A percentile compares a stretch with the other conserved stretches of the same genome.
phyloP scores from a whole-genome alignment of 73 alveolate genomes.

The Tetrahymena borealis region DNA sequence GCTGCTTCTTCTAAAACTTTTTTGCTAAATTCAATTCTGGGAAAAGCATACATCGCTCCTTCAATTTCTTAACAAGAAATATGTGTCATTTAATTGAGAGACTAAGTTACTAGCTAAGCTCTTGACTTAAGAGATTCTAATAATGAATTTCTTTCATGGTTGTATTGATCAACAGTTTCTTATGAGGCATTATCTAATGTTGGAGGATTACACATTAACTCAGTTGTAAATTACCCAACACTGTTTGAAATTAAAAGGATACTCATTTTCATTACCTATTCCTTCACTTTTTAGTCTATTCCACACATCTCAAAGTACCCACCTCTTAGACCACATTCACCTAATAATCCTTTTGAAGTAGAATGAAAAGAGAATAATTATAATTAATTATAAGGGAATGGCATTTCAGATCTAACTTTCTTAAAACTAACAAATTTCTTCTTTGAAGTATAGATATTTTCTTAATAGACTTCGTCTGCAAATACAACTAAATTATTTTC shows the following conservation, averaged over 20 bases:
- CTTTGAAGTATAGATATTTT: conserved; percentile 67
- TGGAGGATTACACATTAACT: conserved; percentile 54
- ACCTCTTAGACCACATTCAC: conserved; percentile 93
- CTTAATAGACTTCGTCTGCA: conserved; percentile 98
- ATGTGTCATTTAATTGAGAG: conserved; percentile 47
- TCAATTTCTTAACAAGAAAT: conserved; percentile 53
- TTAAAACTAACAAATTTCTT: conserved; percentile 68
- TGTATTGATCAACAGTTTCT: conserved; percentile 36
- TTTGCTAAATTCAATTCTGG: conserved; percentile 47
- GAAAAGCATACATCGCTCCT: conserved; percentile 92
- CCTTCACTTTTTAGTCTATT: conserved; percentile 45
- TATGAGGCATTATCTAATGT: conserved; percentile 46
- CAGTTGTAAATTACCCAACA: conserved; percentile 66
- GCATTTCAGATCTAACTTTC: conserved; percentile 51
- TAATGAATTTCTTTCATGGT: conserved; percentile 38
- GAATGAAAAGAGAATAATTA: conserved; percentile 66
- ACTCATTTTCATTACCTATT: conserved; percentile 57
- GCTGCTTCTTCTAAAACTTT: conserved; percentile 51
- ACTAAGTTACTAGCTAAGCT: conserved; percentile 47
- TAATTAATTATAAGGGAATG: conserved; percentile 45
- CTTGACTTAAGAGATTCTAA: conserved; percentile 43
- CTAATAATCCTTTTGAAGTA: conserved; percentile 76
- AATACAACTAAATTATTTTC: conserved; percentile 70
- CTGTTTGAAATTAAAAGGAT: conserved; percentile 76
- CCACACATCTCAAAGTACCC: conserved; percentile 68